phyloP scores from a whole-genome alignment of 768 basidiomycete genomes.

The Leccinum obscurum region DNA sequence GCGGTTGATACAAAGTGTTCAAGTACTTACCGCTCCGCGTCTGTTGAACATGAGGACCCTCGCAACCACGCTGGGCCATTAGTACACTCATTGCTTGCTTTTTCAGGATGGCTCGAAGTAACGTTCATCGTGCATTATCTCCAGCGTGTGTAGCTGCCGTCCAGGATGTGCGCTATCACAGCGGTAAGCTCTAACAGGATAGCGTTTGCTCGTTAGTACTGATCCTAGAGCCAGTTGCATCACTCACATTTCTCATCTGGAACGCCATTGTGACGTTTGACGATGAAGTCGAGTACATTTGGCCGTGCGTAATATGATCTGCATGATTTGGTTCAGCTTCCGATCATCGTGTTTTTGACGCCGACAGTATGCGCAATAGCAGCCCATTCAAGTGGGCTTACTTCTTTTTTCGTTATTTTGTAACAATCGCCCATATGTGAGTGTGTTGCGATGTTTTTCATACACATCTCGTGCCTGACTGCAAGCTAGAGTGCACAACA shows the following conservation, averaged over 20 bases:
- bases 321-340: background rate
- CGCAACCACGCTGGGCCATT: background rate
- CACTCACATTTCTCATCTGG: slow-evolving; percentile 18
- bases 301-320: slow-evolving; percentile 6
- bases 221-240: slow-evolving; percentile 11
- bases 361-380: slow-evolving; percentile 23
- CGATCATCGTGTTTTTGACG: background rate
- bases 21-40: background rate
- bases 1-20: background rate
- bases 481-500: slow-evolving; percentile 17
- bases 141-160: background rate
- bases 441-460: background rate
- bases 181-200: background rate
- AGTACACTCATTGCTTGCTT: background rate
- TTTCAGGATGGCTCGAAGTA: background rate
- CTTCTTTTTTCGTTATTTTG: slow-evolving; percentile 26
- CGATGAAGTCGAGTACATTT: slow-evolving; percentile 23
- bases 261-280: slow-evolving; percentile 13
- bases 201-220: background rate
- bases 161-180: background rate
- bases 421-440: slow-evolving; percentile 16
- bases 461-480: background rate
- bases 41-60: background rate
- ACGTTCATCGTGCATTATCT: background rate
- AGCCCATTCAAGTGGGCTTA: slow-evolving; percentile 32